Percentiles rank a stretch among this genome's conserved stretches.
Conservation (phyloP, 768 basidiomycete genomes). For the Neoboletus brunneissimus region DNA sequence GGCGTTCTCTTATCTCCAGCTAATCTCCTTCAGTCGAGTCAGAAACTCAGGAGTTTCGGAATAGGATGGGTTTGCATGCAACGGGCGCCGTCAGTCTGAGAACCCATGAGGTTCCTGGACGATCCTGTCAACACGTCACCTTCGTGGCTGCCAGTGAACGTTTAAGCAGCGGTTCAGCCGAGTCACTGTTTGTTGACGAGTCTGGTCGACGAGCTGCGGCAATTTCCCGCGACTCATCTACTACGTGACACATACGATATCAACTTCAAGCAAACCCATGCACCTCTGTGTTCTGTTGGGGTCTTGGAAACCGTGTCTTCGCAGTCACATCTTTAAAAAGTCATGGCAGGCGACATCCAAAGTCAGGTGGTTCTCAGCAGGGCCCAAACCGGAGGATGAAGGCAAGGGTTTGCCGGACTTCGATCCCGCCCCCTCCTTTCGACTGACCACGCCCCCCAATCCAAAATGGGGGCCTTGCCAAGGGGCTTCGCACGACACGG, state of each 20-base stretch:
- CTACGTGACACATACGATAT: neutral
- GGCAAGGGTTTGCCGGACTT: conserved; percentile 13
- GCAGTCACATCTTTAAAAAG: neutral
- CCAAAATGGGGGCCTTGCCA: conserved; percentile 45
- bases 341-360: neutral
- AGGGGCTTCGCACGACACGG: conserved; percentile 26
- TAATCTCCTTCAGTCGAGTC: conserved; percentile 9
- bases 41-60: neutral
- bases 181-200: neutral
- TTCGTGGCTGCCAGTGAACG: neutral
- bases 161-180: too few relatives aligned
- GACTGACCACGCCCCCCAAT: conserved; percentile 37
- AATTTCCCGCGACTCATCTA: neutral
- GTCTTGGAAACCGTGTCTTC: conserved; percentile 1
- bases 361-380: conserved; percentile 3
- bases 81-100: neutral
- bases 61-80: neutral
- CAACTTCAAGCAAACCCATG: neutral
- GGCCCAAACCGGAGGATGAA: neutral
- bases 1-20: conserved; percentile 8
- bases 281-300: neutral
- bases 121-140: neutral
- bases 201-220: neutral
- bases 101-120: neutral
- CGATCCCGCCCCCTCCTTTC: conserved; percentile 32